phyloP scores from a whole-genome alignment of 768 basidiomycete species.

The Lactarius sanguifluus region DNA sequence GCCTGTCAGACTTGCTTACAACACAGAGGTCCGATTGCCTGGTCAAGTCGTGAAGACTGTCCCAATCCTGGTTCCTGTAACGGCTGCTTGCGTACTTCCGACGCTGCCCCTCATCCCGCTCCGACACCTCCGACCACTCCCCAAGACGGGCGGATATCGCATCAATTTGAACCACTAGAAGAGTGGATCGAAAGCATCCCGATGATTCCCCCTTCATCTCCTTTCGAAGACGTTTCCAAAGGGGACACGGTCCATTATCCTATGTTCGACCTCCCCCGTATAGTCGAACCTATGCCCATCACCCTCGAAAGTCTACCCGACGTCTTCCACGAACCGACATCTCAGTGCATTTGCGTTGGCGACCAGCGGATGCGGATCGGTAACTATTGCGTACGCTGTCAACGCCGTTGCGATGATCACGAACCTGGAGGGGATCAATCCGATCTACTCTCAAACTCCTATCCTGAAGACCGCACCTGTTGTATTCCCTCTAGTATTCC shows the following conservation, averaged over 20 bases:
- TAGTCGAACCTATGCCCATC: conserved; percentile 27
- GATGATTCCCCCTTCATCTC: conserved; percentile 16
- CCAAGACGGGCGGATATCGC: conserved; percentile 22
- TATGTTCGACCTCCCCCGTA: conserved; percentile 15
- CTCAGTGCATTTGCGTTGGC: conserved; percentile 16
- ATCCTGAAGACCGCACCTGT: conserved; percentile 10
- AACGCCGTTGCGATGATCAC: conserved; percentile 23
- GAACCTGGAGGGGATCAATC: conserved; percentile 17
- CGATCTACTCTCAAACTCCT: conserved; percentile 11
- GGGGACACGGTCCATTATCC: conserved; percentile 2
- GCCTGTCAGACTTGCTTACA: conserved; percentile 26
- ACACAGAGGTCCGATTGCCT: conserved; percentile 26
- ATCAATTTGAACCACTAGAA: conserved; percentile 28
- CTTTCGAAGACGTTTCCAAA: conserved; percentile 17
- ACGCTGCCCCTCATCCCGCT: conserved; percentile 22
- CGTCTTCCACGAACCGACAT: conserved; percentile 34
- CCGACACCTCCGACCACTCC: conserved; percentile 31
- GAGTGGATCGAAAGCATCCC: conserved; percentile 29
- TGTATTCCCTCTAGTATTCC: conserved; percentile 13
- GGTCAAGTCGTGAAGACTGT: conserved; percentile 26
- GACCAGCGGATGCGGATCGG: conserved; percentile 18
- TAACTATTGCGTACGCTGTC: conserved; percentile 25
- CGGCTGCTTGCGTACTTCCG: conserved; percentile 24
- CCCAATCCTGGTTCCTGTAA: conserved; percentile 22
- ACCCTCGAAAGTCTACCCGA: conserved; percentile 29